These are phyloP conservation scores for Solioccasus polychromus DNA, from an alignment of 768 basidiomycete genomes.

Conservation along the genomic window DNA sequence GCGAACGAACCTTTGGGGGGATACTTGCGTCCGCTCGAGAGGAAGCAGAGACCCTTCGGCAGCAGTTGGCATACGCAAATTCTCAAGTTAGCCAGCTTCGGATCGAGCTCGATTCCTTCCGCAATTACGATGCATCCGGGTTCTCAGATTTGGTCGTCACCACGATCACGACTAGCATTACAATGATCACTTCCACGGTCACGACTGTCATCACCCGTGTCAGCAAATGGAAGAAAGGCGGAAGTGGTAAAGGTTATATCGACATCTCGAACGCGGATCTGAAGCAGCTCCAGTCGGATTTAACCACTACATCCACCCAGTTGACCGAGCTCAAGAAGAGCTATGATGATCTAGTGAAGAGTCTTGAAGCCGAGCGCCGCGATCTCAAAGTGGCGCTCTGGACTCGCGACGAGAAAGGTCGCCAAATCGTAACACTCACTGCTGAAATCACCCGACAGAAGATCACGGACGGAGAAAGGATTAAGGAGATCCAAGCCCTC, in stretches of 20 bases:
- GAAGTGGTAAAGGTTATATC: too few relatives aligned
- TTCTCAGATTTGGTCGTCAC: background rate
- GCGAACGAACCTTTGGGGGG: background rate
- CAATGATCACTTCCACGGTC: background rate
- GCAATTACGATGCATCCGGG: too few relatives aligned
- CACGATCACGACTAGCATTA: background rate
- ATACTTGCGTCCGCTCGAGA: background rate
- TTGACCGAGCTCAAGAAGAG: conserved; percentile 1
- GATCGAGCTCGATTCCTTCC: background rate
- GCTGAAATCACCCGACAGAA: background rate
- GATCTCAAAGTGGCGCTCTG: background rate
- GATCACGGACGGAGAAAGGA: background rate
- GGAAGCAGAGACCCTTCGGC: background rate
- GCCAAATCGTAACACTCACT: background rate
- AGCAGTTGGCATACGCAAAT: background rate
- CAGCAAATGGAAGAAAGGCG: background rate
- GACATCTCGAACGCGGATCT: too few relatives aligned
- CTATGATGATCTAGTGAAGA: background rate
- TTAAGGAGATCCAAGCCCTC: background rate
- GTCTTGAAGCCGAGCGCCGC: background rate
- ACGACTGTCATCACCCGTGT: too few relatives aligned
- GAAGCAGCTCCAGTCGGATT: too few relatives aligned
- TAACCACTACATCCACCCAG: conserved; percentile 1
- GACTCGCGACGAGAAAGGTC: background rate
- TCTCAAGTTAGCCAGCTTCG: background rate